Base-by-base conservation (phyloP, 2,329 filamentous ascomycete genomes). In the Mycocentrospora acerina region DNA sequence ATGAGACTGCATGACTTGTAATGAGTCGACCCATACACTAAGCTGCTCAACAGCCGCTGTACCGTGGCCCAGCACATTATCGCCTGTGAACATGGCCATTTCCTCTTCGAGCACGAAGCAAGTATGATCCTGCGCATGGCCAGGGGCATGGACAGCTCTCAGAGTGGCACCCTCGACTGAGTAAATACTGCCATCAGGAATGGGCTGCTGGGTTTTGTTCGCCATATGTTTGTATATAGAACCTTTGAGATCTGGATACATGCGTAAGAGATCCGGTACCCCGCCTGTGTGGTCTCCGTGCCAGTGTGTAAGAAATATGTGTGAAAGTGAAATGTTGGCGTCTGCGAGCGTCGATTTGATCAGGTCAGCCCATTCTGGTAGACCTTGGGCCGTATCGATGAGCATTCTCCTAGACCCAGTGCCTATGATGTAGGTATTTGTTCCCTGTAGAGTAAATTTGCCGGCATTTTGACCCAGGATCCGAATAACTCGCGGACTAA, bases 351-450 rank as follows among this genome's bases (percentile, higher is more conserved):
- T 66, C 2, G 42, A 43, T 1, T 45, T 29, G 11, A 77, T 53
- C 5, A 70, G 31, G 0, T 62, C 57, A 1, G 59, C 58, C 62
- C 64, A 71, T 35, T 57, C 57, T 19, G 57, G 64, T 16, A 36
- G 31, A 12, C 43, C 43, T 28, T 32, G 31, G 14, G 35, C 35
- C 0, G 89, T 95, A 69, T 96, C 90, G 57, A 97, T 81, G n/a
- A 97, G 78, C 39, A 95, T 76, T 8, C 90, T 82, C 4, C 71
- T 66, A 4, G 71, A 66, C 2, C 89, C 89, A 4, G 77, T 82
- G 41, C 90, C 90, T 42, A 96, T 59, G 11, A 96, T 76, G 64
- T 96, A 96, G 18, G 90, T 96, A 67, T 96, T 96, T 53, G 90
- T 95, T 44, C 88, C 74, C 32, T 43, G 40, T 4, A 43, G 24